phyloP scores from a whole-genome alignment of 73 alveolate species.

The Effrenium voratum region DNA sequence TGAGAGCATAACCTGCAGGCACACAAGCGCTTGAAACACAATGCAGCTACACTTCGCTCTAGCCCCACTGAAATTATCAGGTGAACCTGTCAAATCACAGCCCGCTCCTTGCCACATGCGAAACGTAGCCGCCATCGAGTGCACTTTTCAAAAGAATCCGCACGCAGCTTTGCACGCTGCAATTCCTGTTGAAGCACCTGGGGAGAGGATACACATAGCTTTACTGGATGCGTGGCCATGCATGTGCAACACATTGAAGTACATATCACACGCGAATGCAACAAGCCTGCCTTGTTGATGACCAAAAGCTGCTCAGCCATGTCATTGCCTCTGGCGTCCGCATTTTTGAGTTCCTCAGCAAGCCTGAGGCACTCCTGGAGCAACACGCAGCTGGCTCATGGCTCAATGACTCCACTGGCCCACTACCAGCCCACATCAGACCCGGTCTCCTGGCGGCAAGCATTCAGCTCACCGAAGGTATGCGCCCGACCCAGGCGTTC shows the following conservation, averaged over 20 bases:
- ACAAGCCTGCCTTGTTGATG: conserved; percentile 53
- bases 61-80: neutral
- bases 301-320: conserved; percentile 42
- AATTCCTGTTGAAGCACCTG: conserved; percentile 82
- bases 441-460: conserved; percentile 36
- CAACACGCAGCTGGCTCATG: neutral
- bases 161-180: conserved; percentile 40
- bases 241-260: neutral
- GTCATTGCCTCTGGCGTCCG: conserved; percentile 21
- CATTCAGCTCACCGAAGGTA: conserved; percentile 37
- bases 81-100: neutral
- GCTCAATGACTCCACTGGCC: neutral
- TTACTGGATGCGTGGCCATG: neutral
- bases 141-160: conserved; percentile 53
- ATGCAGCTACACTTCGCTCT: neutral
- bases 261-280: neutral
- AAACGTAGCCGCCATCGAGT: conserved; percentile 42
- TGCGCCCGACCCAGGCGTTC: conserved; percentile 83
- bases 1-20: conserved; percentile 36
- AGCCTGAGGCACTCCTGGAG: conserved; percentile 47
- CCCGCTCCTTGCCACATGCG: conserved; percentile 21
- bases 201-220: neutral
- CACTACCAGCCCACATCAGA: neutral
- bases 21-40: neutral
- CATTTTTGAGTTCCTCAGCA: conserved; percentile 13